A percentile compares a stretch with the other conserved stretches of the same genome.
phyloP scores from a whole-genome alignment of 192 early-diverging fungal genomes.

The Phlyctochytrium planicorne region DNA sequence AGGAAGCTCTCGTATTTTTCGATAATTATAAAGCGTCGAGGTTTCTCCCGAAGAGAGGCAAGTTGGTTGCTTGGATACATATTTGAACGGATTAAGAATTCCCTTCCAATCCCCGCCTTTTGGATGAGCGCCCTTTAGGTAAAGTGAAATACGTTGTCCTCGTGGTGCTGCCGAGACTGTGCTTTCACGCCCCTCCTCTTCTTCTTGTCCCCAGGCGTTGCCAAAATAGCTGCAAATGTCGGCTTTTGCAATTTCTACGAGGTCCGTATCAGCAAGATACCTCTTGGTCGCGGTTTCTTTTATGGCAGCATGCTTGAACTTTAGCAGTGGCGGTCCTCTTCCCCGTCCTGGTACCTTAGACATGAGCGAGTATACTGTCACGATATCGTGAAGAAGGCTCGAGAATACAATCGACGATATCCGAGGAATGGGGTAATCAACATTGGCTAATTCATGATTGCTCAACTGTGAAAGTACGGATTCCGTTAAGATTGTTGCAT shows the following conservation, averaged over 20 bases:
- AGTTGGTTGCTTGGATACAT: slow-evolving; percentile 12
- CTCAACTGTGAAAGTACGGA: slow-evolving; percentile 16
- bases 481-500: slow-evolving; percentile 16
- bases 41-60: slow-evolving; percentile 9
- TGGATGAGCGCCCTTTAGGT: slow-evolving; percentile 16
- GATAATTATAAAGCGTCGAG: slow-evolving; percentile 10
- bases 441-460: background rate
- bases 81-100: slow-evolving; percentile 12
- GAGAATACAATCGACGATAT: slow-evolving; percentile 17
- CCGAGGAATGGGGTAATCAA: slow-evolving; percentile 23
- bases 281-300: slow-evolving; percentile 13
- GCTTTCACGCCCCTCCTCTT: background rate
- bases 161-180: background rate
- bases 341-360: slow-evolving; percentile 9
- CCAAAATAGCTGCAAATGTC: slow-evolving; percentile 25
- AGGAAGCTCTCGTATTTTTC: slow-evolving; percentile 18
- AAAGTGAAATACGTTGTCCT: background rate
- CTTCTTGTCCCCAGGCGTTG: slow-evolving; percentile 16
- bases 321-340: slow-evolving; percentile 15
- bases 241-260: slow-evolving; percentile 14
- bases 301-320: slow-evolving; percentile 11
- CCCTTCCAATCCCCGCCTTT: slow-evolving; percentile 26
- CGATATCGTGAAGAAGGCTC: slow-evolving; percentile 12
- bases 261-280: slow-evolving; percentile 14
- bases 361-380: slow-evolving; percentile 10